Evolutionary conservation across 176 grass and related monocot species (phyloP).

Genomic region (Leersia perrieri): DNA sequence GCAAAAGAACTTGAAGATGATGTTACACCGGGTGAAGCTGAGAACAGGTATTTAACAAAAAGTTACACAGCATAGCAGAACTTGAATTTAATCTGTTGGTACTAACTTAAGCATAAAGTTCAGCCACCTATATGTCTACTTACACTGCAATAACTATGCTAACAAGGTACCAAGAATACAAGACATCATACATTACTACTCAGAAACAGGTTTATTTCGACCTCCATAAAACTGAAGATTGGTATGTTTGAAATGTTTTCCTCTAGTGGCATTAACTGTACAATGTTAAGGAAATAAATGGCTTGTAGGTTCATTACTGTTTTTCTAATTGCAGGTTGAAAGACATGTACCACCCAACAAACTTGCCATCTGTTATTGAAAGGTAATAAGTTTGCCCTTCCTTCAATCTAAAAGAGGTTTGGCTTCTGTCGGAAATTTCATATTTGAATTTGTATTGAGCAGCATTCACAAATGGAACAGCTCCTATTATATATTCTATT

Average conservation of each 20-base stretch:
- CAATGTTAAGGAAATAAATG: background rate
- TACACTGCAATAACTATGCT: conserved; percentile 30
- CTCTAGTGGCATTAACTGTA: background rate
- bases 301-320: conserved; percentile 9
- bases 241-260: conserved; percentile 39
- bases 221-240: conserved; percentile 73
- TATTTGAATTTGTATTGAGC: background rate
- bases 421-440: background rate
- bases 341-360: conserved; percentile 93
- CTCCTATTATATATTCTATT: background rate
- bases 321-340: conserved; percentile 70
- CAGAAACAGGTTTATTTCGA: conserved; percentile 86
- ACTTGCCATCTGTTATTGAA: conserved; percentile 72
- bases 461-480: background rate
- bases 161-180: conserved; percentile 77
- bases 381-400: conserved; percentile 49
- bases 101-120: background rate
- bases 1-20: conserved; percentile 85
- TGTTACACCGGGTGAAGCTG: conserved; percentile 77
- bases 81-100: conserved; percentile 4
- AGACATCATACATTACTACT: conserved; percentile 66
- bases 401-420: background rate
- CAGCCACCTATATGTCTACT: conserved; percentile 6
- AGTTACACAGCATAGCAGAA: background rate
- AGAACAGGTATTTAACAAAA: conserved; percentile 47